phyloP scores from a whole-genome alignment of 2,329 filamentous ascomycete species.

The Fragosphaeria purpurea region DNA sequence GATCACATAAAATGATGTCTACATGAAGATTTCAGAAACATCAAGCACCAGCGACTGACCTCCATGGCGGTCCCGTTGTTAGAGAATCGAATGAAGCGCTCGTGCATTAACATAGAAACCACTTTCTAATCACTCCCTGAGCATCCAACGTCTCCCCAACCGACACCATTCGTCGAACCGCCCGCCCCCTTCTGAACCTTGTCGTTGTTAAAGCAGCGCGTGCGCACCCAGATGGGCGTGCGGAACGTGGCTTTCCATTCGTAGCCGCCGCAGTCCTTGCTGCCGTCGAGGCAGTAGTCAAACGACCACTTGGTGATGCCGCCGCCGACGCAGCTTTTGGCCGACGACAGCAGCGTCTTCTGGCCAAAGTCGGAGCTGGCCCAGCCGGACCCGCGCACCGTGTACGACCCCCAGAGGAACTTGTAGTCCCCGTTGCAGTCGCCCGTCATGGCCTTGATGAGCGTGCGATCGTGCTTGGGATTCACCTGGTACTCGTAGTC shows the following conservation, averaged over 20 bases:
- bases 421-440: conserved; percentile 7
- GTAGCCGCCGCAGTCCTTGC: conserved; percentile 1
- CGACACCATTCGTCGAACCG: neutral
- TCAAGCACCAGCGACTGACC: no score
- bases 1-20: no score
- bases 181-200: conserved; percentile 1
- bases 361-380: conserved; percentile 5
- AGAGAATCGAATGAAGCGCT: no score
- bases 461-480: neutral
- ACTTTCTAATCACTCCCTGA: neutral
- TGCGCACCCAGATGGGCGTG: conserved; percentile 4
- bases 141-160: neutral
- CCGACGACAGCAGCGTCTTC: neutral
- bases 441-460: neutral
- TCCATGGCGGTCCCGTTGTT: no score
- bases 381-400: conserved; percentile 5
- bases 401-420: conserved; percentile 1
- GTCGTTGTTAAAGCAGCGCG: conserved; percentile 6
- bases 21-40: no score
- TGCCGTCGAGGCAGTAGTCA: neutral
- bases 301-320: conserved; percentile 3
- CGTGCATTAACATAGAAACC: no score
- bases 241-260: neutral
- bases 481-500: conserved; percentile 6
- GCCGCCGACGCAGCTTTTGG: conserved; percentile 2